Evolutionary conservation across 2,329 filamentous ascomycete genomes (phyloP).

Genomic region (Cladosporium sp.): DNA sequence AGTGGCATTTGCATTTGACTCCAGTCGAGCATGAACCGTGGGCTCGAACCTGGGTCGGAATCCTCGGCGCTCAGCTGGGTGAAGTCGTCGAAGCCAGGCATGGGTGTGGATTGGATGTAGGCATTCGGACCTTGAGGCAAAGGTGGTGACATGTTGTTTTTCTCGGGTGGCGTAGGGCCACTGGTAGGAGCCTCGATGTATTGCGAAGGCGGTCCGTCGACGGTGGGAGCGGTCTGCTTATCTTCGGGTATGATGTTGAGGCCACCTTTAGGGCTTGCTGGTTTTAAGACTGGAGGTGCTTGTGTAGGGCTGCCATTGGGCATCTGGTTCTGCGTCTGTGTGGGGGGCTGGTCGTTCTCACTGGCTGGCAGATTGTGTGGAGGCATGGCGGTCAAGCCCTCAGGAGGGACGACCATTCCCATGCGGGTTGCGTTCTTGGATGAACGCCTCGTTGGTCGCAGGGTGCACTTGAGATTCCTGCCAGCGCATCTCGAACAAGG

Average conservation of each 20-base stretch:
- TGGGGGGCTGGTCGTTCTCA: slow-evolving; percentile 16
- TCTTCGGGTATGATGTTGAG: slow-evolving; percentile 25
- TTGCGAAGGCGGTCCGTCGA: slow-evolving; percentile 35
- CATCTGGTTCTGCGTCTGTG: slow-evolving; percentile 15
- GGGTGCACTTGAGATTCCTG: slow-evolving; percentile 44
- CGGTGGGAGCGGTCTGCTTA: slow-evolving; percentile 23
- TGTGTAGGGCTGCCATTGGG: slow-evolving; percentile 12
- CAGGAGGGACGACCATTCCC: slow-evolving; percentile 28
- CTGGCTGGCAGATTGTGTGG: slow-evolving; percentile 17
- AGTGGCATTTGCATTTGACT: slow-evolving; percentile 42
- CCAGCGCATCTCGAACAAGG: slow-evolving; percentile 49
- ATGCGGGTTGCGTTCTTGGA: slow-evolving; percentile 41
- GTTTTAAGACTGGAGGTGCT: slow-evolving; percentile 29
- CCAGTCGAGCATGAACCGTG: slow-evolving; percentile 49
- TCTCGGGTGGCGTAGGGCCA: slow-evolving; percentile 23
- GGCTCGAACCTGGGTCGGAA: slow-evolving; percentile 41
- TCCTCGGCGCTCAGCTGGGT: slow-evolving; percentile 35
- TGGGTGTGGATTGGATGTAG: slow-evolving; percentile 36
- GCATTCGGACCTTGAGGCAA: slow-evolving; percentile 24
- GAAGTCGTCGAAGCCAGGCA: slow-evolving; percentile 46
- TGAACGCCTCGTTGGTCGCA: slow-evolving; percentile 45
- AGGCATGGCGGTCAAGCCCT: slow-evolving; percentile 25
- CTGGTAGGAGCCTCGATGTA: slow-evolving; percentile 40
- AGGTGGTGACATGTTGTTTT: slow-evolving; percentile 32
- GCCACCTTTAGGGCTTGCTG: slow-evolving; percentile 27